phyloP scores from a whole-genome alignment of 768 basidiomycete genomes.

The Postia placenta region DNA sequence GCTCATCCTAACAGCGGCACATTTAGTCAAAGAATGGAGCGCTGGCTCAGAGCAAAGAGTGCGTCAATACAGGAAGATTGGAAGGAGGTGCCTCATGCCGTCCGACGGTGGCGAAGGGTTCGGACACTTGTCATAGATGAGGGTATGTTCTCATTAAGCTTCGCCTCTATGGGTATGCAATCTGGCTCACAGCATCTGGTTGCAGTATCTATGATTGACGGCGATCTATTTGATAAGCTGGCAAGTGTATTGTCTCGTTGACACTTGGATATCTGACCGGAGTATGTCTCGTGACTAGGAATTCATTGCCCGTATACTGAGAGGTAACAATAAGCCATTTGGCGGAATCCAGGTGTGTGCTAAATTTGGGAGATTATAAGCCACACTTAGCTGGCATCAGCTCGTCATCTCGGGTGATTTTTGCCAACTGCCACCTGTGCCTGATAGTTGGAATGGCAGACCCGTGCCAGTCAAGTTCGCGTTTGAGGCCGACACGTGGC shows the following conservation, averaged over 20 bases:
- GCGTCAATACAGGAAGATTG: conserved; percentile 1
- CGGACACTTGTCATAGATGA: conserved; percentile 79
- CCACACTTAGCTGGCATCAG: background rate
- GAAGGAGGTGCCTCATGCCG: conserved; percentile 19
- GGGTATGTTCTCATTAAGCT: conserved; percentile 33
- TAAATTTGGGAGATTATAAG: background rate
- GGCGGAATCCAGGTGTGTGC: conserved; percentile 77
- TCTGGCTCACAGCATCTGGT: background rate
- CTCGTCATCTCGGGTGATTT: conserved; percentile 57
- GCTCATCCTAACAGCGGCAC: background rate
- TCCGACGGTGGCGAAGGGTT: conserved; percentile 57
- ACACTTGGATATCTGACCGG: conserved; percentile 11
- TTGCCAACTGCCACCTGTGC: conserved; percentile 85
- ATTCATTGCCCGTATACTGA: conserved; percentile 52
- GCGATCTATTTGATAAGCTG: conserved; percentile 73
- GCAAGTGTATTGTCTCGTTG: conserved; percentile 28
- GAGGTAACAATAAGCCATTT: conserved; percentile 56
- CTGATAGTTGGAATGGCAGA: conserved; percentile 37
- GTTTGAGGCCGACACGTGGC: conserved; percentile 79
- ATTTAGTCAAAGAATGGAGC: background rate
- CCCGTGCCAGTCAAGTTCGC: conserved; percentile 54
- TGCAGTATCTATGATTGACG: conserved; percentile 88
- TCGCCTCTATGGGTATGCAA: background rate
- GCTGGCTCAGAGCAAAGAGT: background rate
- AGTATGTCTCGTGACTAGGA: conserved; percentile 33